A percentile compares a stretch with the other conserved stretches of the same genome.
phyloP scores from a whole-genome alignment of 352 stramenopile species.

The Pythium brassicae region DNA sequence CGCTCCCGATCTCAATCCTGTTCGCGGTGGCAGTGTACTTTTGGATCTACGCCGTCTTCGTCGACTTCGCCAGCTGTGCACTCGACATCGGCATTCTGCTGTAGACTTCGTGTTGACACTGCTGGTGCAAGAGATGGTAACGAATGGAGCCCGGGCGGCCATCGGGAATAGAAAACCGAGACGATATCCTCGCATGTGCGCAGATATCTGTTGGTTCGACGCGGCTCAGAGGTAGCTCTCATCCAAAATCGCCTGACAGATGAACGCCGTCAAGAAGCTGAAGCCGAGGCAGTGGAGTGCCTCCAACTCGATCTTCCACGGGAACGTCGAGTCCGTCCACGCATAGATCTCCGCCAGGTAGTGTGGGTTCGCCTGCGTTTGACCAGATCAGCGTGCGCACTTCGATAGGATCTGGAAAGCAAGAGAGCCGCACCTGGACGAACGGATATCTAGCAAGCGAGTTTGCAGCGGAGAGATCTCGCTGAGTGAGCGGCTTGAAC shows the following conservation, averaged over 20 bases:
- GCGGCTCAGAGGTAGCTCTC: conserved; percentile 28
- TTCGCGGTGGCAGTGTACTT: conserved; percentile 76
- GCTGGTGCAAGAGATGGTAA: background rate
- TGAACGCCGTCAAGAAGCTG: conserved; percentile 57
- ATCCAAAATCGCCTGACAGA: conserved; percentile 41
- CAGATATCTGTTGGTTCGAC: background rate
- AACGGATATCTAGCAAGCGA: conserved; percentile 49
- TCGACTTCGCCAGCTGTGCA: conserved; percentile 51
- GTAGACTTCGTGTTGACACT: background rate
- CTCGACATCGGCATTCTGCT: conserved; percentile 28
- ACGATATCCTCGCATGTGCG: background rate
- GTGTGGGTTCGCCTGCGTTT: conserved; percentile 33
- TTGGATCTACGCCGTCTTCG: conserved; percentile 70
- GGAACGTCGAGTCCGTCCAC: conserved; percentile 39
- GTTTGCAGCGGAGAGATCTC: conserved; percentile 40
- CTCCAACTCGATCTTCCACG: conserved; percentile 81
- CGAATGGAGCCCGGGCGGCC: background rate
- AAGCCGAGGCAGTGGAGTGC: conserved; percentile 76
- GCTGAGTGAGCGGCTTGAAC: conserved; percentile 53
- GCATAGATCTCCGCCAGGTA: conserved; percentile 53
- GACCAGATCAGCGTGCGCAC: background rate
- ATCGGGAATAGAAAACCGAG: background rate
- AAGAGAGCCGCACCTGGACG: conserved; percentile 38
- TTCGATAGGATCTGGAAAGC: background rate
- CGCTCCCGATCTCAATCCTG: conserved; percentile 94